Conservation (phyloP, 352 stramenopile species). For the Globisporangium alternatum region DNA sequence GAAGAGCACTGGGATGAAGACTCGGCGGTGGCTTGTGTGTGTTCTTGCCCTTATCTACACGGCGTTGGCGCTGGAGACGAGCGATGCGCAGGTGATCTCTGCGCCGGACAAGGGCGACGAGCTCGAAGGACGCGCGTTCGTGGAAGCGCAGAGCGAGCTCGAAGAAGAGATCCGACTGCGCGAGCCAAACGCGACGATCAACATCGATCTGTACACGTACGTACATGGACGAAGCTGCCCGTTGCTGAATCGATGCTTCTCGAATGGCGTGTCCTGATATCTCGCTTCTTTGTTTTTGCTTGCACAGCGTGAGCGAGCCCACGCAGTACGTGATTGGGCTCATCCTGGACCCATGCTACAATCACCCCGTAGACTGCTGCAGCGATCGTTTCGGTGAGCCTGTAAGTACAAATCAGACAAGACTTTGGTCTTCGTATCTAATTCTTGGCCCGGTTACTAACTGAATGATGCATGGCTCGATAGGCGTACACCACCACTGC, state of each 20-base stretch:
- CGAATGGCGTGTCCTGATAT: not conserved
- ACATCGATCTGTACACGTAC: slow-evolving; percentile 71
- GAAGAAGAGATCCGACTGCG: slow-evolving; percentile 35
- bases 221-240: not conserved
- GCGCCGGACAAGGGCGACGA: slow-evolving; percentile 68
- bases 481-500: slow-evolving; percentile 44
- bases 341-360: slow-evolving; percentile 77
- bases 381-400: slow-evolving; percentile 78
- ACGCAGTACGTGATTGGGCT: slow-evolving; percentile 77
- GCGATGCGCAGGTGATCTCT: slow-evolving; percentile 47
- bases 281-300: not conserved
- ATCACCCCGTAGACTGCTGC: slow-evolving; percentile 61
- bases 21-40: not conserved
- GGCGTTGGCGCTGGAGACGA: not conserved
- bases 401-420: slow-evolving; percentile 18
- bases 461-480: not conserved
- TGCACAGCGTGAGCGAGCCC: slow-evolving; percentile 38
- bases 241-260: not conserved
- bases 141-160: slow-evolving; percentile 40
- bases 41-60: not conserved
- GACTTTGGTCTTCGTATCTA: not conserved
- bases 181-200: slow-evolving; percentile 41
- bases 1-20: not conserved
- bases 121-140: slow-evolving; percentile 53
- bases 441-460: not conserved